Base-by-base conservation (phyloP, 208 protist genomes). In the Porcisia hertigi region DNA sequence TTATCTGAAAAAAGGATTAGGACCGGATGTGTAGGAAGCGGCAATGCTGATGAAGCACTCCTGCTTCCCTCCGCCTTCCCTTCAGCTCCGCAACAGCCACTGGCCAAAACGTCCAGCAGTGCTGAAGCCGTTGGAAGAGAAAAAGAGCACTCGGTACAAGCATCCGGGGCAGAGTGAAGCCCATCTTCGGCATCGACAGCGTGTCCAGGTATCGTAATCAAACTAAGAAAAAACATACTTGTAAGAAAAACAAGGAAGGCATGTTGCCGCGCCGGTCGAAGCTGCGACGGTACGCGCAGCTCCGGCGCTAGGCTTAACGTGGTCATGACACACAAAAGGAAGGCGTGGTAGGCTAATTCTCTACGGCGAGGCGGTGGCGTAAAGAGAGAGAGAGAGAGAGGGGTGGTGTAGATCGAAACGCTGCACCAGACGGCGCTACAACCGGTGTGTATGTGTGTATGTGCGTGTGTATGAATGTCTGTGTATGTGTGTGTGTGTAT, bases 1-100 rank as follows among this genome's bases (percentile, higher is more conserved):
- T 41, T 34, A 14, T 82, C 77, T 11, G 67, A 74, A 60, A 82
- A 82, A 36, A 82, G 72, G 39, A 82, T n/a, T 1, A 82, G 66
- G 23, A 58, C 20, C 0, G 77, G 77, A 34, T 62, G 72, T 18
- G 72, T 11, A 16, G 77, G 63, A 7, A 63, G 71, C 30, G 65
- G 57, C 4, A 54, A 66, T 8, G 12, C 34, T 6, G 62, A 47
- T 23, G 62, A 5, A n/a, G 62, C 12, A 47, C 62, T 5, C 18
- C 39, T 49, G 62, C 20, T 8, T 11, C 9, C 62, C 20, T 25
- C 39, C 18, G 5, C 20, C 39, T 49, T 18, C 0, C 16, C 62
- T 3, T 25, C 8, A 30, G 39, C 34, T 43, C 9, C 54, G 65
- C 25, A 25, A 39, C 3, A 43, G 36, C 2, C 18, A 20, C 41